Evolutionary conservation across 192 early-diverging fungal species (phyloP).

Genomic region (Coemansia interrupta): DNA sequence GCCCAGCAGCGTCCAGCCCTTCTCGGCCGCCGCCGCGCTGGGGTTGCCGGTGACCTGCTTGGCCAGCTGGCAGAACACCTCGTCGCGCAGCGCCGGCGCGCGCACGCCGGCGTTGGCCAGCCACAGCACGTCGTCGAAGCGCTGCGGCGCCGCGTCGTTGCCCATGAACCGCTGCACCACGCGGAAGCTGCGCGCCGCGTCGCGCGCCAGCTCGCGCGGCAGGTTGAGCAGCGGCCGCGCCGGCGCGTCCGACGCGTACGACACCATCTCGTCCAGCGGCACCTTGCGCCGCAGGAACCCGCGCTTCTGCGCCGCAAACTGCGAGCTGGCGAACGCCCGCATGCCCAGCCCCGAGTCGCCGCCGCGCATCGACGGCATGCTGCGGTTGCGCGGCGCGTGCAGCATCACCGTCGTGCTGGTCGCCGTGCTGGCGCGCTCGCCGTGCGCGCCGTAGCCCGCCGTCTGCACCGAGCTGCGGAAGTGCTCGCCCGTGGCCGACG

Average conservation of each 20-base stretch:
- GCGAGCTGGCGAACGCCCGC: slow-evolving; percentile 82
- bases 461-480: slow-evolving; percentile 30
- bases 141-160: slow-evolving; percentile 46
- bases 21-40: slow-evolving; percentile 53
- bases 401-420: slow-evolving; percentile 22
- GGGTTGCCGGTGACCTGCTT: slow-evolving; percentile 84
- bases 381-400: slow-evolving; percentile 58
- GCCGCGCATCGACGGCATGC: slow-evolving; percentile 73
- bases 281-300: slow-evolving; percentile 83
- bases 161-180: slow-evolving; percentile 84
- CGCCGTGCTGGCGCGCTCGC: slow-evolving; percentile 31
- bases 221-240: slow-evolving; percentile 77
- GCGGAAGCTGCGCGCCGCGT: slow-evolving; percentile 82
- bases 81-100: slow-evolving; percentile 79
- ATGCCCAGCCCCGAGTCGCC: slow-evolving; percentile 38
- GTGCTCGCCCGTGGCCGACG: slow-evolving; percentile 27
- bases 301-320: slow-evolving; percentile 84
- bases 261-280: slow-evolving; percentile 85
- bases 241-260: slow-evolving; percentile 63
- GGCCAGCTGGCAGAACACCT: slow-evolving; percentile 91
- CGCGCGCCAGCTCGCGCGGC: slow-evolving; percentile 76
- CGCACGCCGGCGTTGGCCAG: slow-evolving; percentile 75
- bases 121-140: slow-evolving; percentile 64
- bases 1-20: slow-evolving; percentile 84
- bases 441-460: background rate